These are phyloP conservation scores for Letharia columbiana DNA, from an alignment of 495 filamentous ascomycete genomes.

Conservation along the genomic window DNA sequence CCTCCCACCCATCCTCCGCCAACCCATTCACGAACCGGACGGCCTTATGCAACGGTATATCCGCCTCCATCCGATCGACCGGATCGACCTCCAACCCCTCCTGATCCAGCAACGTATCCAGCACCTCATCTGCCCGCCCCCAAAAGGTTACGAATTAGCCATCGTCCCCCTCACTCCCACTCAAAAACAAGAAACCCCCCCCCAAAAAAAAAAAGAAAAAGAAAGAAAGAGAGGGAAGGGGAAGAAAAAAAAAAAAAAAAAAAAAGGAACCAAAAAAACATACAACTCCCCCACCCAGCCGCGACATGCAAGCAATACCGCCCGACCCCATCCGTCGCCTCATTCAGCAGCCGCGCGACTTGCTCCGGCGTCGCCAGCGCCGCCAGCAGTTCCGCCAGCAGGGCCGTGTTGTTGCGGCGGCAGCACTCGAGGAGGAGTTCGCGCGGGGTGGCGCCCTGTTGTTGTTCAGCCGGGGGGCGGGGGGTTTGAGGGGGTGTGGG, in stretches of 20 bases:
- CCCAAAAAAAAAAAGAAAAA: background rate
- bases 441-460: constrained; percentile 71
- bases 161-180: background rate
- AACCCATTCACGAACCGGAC: constrained; percentile 71
- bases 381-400: constrained; percentile 56
- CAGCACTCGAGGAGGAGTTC: constrained; percentile 90
- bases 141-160: background rate
- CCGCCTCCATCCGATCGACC: constrained; percentile 65
- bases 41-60: constrained; percentile 85
- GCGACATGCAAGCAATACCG: constrained; percentile 86
- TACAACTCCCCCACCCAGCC: constrained; percentile 77
- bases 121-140: constrained; percentile 59
- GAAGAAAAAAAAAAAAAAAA: background rate
- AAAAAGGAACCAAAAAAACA: constrained; percentile 26
- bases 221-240: background rate
- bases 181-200: background rate
- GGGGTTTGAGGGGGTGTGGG: background rate
- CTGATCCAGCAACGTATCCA: constrained; percentile 90
- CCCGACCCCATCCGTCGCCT: constrained; percentile 72
- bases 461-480: background rate
- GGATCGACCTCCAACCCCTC: constrained; percentile 92
- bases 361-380: constrained; percentile 40
- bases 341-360: constrained; percentile 70
- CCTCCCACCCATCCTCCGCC: constrained; percentile 14
- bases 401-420: constrained; percentile 80